These are phyloP conservation scores for Blastobotrys attinorum DNA, from an alignment of 805 yeast species.

Conservation along the genomic window DNA sequence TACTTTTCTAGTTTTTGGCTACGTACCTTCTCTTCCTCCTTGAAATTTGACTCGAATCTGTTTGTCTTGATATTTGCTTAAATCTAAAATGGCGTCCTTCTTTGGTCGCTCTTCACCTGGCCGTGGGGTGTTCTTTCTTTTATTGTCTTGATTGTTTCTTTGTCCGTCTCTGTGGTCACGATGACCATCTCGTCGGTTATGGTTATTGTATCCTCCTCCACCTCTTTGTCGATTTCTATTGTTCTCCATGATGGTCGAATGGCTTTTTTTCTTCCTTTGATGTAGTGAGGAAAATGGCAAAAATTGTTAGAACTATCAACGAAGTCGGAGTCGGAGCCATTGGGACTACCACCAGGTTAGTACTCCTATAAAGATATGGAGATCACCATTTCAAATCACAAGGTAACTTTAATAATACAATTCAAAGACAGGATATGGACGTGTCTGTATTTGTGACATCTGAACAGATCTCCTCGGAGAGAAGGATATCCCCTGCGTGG, in stretches of 20 bases:
- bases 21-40: conserved; percentile 61
- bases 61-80: conserved; percentile 68
- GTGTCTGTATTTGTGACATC: conserved; percentile 55
- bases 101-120: conserved; percentile 44
- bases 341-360: background rate
- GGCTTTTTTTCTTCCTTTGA: background rate
- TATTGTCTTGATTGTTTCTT: conserved; percentile 13
- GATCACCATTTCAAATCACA: background rate
- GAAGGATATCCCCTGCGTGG: conserved; percentile 60
- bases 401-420: background rate
- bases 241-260: conserved; percentile 9
- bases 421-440: conserved; percentile 25
- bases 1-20: background rate
- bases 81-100: conserved; percentile 81
- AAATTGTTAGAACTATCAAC: too few relatives aligned
- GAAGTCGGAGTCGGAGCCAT: too few relatives aligned
- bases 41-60: conserved; percentile 67
- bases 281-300: background rate
- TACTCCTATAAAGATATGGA: background rate
- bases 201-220: conserved; percentile 1
- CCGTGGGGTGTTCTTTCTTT: conserved; percentile 12
- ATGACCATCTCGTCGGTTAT: conserved; percentile 8
- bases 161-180: conserved; percentile 13
- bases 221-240: background rate
- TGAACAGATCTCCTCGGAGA: conserved; percentile 57